Evolutionary conservation across 169 alveolate genomes (phyloP).

Genomic region (Eimeria sp.): DNA sequence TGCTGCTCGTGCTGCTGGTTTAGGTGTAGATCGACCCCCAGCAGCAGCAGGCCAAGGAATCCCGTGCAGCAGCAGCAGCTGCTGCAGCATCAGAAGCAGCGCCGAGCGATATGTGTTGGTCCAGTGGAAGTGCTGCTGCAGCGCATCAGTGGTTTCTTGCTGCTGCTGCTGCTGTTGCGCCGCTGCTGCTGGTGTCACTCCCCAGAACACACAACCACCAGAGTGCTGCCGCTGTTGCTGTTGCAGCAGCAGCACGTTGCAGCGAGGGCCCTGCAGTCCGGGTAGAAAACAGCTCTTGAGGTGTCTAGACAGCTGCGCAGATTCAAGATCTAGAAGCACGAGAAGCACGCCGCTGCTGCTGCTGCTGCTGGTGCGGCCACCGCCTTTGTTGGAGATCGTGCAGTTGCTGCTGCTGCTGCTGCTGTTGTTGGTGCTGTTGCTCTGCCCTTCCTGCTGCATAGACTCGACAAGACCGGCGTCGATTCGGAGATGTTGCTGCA

Average conservation of each 20-base stretch:
- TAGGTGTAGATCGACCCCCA: background rate
- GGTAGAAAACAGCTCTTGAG: conserved; percentile 56
- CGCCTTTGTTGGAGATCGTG: conserved; percentile 1
- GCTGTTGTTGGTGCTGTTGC: background rate
- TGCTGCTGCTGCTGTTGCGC: conserved; percentile 7
- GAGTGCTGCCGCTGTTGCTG: conserved; percentile 25
- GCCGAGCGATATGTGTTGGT: conserved; percentile 5
- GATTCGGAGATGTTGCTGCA: conserved; percentile 33
- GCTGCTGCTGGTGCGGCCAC: conserved; percentile 26
- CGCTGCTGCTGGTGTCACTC: background rate
- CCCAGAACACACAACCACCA: conserved; percentile 32
- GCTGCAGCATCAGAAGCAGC: conserved; percentile 59
- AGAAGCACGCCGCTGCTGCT: conserved; percentile 42
- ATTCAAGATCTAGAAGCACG: conserved; percentile 45
- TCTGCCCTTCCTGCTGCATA: background rate
- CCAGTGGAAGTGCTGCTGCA: conserved; percentile 66
- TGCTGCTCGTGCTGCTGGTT: conserved; percentile 39
- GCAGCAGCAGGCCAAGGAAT: conserved; percentile 22
- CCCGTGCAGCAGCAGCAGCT: conserved; percentile 64
- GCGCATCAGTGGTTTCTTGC: background rate
- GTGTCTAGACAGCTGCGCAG: conserved; percentile 63
- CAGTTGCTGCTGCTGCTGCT: background rate
- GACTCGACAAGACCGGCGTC: background rate
- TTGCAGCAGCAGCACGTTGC: conserved; percentile 28
- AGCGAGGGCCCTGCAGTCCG: conserved; percentile 45